A percentile compares a stretch with the other conserved stretches of the same genome.
These are phyloP conservation scores for Raddia distichophylla DNA, from an alignment of 176 grass and related monocot species.

Conservation along the genomic window DNA sequence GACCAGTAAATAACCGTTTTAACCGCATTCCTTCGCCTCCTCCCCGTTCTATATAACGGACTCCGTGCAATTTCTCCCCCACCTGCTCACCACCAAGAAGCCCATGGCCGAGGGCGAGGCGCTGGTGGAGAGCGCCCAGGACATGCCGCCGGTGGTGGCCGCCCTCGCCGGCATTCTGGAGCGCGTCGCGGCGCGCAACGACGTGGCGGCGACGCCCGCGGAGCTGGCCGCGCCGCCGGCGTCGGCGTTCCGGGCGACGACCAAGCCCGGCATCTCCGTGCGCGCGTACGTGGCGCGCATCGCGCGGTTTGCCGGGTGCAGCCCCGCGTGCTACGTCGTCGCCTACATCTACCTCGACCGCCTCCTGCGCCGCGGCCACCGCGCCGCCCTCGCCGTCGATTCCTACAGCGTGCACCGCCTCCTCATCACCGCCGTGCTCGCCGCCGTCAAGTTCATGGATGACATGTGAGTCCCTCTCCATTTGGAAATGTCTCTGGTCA, in stretches of 20 bases:
- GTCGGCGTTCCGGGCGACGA: constrained; percentile 58
- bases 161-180: constrained; percentile 66
- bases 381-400: constrained; percentile 54
- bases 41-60: constrained; percentile 24
- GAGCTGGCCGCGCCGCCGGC: constrained; percentile 24
- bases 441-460: constrained; percentile 81
- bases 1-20: neutral
- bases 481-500: constrained; percentile 6
- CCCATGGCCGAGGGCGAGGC: constrained; percentile 48
- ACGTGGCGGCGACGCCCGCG: constrained; percentile 26
- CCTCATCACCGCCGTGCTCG: constrained; percentile 63
- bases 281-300: constrained; percentile 68
- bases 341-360: constrained; percentile 86
- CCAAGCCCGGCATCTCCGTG: constrained; percentile 63
- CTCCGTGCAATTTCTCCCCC: neutral
- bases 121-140: constrained; percentile 49
- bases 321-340: constrained; percentile 69
- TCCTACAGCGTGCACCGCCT: constrained; percentile 77
- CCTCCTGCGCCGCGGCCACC: constrained; percentile 45
- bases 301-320: constrained; percentile 63
- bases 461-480: constrained; percentile 58
- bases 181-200: constrained; percentile 64
- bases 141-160: constrained; percentile 59
- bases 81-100: constrained; percentile 24
- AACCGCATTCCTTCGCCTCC: neutral